These are phyloP conservation scores for Fusarium sp. DNA, from an alignment of 2,329 filamentous ascomycete species.

Conservation along the genomic window DNA sequence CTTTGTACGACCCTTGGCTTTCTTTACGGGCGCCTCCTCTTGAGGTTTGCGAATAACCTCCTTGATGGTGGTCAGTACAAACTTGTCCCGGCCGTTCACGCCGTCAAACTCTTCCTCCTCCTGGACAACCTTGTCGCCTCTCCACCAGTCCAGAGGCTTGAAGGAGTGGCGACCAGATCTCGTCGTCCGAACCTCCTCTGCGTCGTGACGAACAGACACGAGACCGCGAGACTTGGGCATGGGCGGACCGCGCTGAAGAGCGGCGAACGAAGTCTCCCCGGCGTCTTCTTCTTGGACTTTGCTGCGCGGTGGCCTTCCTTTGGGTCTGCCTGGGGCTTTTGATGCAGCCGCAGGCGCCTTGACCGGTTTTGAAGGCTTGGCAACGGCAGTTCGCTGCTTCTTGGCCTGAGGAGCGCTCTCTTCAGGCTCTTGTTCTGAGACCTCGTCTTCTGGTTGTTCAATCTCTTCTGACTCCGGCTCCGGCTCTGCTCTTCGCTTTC, in stretches of 20 bases:
- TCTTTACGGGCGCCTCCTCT: conserved; percentile 58
- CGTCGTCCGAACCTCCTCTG: conserved; percentile 68
- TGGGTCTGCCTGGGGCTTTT: conserved; percentile 24
- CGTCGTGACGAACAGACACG: conserved; percentile 63
- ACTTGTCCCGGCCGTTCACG: conserved; percentile 57
- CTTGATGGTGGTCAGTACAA: conserved; percentile 78
- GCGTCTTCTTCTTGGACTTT: conserved; percentile 45
- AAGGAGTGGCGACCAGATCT: conserved; percentile 84
- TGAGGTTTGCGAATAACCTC: conserved; percentile 80
- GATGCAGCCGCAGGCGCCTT: conserved; percentile 15
- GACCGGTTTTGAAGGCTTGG: conserved; percentile 42
- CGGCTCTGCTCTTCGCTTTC: conserved; percentile 32
- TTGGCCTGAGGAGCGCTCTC: conserved; percentile 42
- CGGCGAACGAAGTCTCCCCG: conserved; percentile 60
- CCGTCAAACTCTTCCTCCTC: conserved; percentile 69
- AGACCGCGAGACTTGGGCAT: conserved; percentile 67
- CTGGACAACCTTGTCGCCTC: conserved; percentile 82
- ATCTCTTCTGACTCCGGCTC: conserved; percentile 32
- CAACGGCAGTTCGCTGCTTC: conserved; percentile 41
- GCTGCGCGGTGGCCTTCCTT: conserved; percentile 42
- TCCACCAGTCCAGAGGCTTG: conserved; percentile 86
- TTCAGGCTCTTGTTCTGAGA: conserved; percentile 41
- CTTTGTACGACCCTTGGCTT: conserved; percentile 47
- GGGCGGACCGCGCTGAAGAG: conserved; percentile 66
- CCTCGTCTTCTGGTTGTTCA: conserved; percentile 27